Evolutionary conservation across 202 grass and related monocot genomes (phyloP).

Genomic region (Brachypodium distachyon): DNA sequence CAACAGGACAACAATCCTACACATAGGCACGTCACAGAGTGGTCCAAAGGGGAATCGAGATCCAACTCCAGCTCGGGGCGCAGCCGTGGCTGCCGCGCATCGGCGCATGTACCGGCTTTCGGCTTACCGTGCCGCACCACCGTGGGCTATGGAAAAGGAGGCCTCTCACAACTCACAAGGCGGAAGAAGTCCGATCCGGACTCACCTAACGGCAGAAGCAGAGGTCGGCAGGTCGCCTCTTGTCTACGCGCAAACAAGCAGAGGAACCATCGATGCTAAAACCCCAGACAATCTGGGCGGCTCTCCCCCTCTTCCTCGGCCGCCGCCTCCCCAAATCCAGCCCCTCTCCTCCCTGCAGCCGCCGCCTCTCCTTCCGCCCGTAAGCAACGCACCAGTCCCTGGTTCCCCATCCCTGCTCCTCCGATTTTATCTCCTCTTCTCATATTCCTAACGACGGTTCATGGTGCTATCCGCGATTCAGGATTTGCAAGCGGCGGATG

Average conservation of each 20-base stretch:
- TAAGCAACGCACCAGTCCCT: slow-evolving; percentile 1
- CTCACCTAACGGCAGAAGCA: neutral
- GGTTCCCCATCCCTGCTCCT: neutral
- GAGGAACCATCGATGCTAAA: slow-evolving; percentile 20
- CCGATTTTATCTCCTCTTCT: neutral
- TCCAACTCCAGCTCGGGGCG: too few species aligned
- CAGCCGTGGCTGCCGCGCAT: too few species aligned
- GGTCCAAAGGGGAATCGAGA: too few species aligned
- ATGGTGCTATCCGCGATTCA: too few species aligned
- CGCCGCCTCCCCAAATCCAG: slow-evolving; percentile 9
- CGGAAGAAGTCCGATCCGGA: neutral
- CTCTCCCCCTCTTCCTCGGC: slow-evolving; percentile 27
- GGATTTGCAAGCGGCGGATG: slow-evolving; percentile 51
- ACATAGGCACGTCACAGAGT: too few species aligned
- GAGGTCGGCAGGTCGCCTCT: neutral
- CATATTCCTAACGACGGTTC: neutral
- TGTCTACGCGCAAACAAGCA: neutral
- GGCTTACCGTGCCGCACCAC: too few species aligned
- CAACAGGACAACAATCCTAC: too few species aligned
- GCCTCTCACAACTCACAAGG: neutral
- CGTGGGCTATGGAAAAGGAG: neutral
- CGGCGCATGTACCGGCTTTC: too few species aligned
- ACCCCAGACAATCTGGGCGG: slow-evolving; percentile 20
- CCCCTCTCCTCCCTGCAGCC: neutral
- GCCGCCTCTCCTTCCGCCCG: slow-evolving; percentile 10